Conservation (phyloP, 352 stramenopile species). For the Phytopythium ostracodes region DNA sequence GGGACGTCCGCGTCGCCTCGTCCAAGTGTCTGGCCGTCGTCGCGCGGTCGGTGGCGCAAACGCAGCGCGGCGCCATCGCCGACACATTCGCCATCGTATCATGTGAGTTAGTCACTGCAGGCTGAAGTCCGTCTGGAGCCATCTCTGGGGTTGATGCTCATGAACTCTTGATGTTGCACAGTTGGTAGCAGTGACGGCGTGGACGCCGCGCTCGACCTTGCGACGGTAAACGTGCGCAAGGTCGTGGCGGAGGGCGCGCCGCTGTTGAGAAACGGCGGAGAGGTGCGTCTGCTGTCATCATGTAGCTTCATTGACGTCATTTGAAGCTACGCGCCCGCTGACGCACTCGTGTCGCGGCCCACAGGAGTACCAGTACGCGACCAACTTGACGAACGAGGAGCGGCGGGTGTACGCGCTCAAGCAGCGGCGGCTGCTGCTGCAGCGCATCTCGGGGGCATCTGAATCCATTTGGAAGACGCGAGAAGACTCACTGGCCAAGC, state of each 20-base stretch:
- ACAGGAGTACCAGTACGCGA: conserved; percentile 73
- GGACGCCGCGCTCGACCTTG: conserved; percentile 38
- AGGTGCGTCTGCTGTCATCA: conserved; percentile 24
- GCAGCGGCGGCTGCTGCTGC: conserved; percentile 64
- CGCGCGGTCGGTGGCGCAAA: conserved; percentile 28
- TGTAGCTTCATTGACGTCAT: not conserved
- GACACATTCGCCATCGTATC: conserved; percentile 41
- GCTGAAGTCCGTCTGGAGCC: conserved; percentile 1
- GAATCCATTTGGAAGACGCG: conserved; percentile 54
- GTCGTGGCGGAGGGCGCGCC: conserved; percentile 64
- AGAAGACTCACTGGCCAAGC: conserved; percentile 56
- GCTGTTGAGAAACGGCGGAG: conserved; percentile 66
- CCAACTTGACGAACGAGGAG: conserved; percentile 50
- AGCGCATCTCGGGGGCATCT: conserved; percentile 50
- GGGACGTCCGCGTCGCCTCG: conserved; percentile 71
- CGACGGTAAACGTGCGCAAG: conserved; percentile 46
- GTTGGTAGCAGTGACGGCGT: conserved; percentile 42
- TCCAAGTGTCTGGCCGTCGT: conserved; percentile 62
- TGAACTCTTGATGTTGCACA: conserved; percentile 12
- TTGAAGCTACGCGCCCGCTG: not conserved
- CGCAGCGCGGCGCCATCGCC: conserved; percentile 24
- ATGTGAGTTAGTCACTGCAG: too few species aligned
- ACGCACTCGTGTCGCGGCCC: not conserved
- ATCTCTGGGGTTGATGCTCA: too few species aligned
- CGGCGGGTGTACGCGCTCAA: conserved; percentile 44